phyloP scores from a whole-genome alignment of 345 rosid genomes.

The Syzygium oleosum region DNA sequence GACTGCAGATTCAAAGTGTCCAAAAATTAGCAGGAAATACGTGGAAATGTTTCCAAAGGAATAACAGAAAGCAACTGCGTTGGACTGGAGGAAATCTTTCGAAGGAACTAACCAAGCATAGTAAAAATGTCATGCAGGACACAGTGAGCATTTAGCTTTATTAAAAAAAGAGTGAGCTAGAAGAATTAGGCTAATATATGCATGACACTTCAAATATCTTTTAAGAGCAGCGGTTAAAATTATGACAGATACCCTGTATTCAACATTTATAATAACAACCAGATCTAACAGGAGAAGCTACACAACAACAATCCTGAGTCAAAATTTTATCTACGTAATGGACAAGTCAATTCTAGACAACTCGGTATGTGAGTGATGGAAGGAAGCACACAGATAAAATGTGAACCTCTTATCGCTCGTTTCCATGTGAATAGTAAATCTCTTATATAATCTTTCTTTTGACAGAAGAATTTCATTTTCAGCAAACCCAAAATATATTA shows the following conservation, averaged over 20 bases:
- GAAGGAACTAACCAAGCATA: neutral
- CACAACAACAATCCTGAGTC: neutral
- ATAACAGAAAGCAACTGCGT: neutral
- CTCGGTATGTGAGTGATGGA: neutral
- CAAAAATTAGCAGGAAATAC: neutral
- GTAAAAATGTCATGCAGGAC: neutral
- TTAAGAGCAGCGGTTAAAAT: neutral
- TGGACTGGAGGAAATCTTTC: neutral
- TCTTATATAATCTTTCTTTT: neutral
- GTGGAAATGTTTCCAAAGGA: neutral
- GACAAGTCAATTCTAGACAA: neutral
- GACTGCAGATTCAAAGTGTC: conserved; percentile 30
- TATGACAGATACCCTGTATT: neutral
- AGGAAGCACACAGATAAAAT: neutral
- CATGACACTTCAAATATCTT: neutral
- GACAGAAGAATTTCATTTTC: neutral
- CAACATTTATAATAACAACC: neutral
- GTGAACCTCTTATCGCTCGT: neutral
- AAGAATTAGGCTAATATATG: neutral
- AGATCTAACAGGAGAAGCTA: neutral
- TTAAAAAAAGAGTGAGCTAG: neutral
- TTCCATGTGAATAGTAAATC: neutral
- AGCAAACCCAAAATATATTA: neutral
- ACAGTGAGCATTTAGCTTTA: neutral
- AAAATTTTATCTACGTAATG: neutral